Conservation (phyloP, 139 green algal genomes). For the Chlorella sp. region DNA sequence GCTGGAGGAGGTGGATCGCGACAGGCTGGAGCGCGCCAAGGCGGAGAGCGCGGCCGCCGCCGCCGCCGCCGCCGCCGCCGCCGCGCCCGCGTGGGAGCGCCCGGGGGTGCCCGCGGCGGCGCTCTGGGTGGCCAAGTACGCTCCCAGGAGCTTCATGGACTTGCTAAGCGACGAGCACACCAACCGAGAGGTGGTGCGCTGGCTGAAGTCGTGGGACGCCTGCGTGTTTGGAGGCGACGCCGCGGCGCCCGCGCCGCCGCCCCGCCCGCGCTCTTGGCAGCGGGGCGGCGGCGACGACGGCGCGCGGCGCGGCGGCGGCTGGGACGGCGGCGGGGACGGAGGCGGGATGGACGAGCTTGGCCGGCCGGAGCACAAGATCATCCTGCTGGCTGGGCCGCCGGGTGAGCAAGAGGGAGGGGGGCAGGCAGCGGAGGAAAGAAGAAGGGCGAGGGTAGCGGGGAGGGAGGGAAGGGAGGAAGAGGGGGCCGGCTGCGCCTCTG, state of each 20-base stretch:
- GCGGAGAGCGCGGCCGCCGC: slow-evolving; percentile 12
- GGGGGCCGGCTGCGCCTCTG: no score
- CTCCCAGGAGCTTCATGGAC: slow-evolving; percentile 77
- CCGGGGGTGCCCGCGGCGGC: background rate
- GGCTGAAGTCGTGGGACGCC: slow-evolving; percentile 83
- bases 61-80: background rate
- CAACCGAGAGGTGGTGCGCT: slow-evolving; percentile 80
- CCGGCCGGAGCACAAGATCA: slow-evolving; percentile 51
- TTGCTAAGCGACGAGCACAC: slow-evolving; percentile 86
- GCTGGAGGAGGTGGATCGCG: slow-evolving; percentile 29
- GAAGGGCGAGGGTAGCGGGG: no score
- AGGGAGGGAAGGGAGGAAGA: no score
- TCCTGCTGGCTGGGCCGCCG: slow-evolving; percentile 58
- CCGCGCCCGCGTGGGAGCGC: background rate
- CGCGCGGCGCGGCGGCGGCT: background rate
- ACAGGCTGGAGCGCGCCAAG: slow-evolving; percentile 27
- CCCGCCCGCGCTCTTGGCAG: background rate
- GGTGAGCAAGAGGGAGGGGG: slow-evolving; percentile 14
- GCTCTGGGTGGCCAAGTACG: slow-evolving; percentile 95
- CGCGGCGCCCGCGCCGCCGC: background rate
- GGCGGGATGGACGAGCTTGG: slow-evolving; percentile 10
- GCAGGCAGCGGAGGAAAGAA: background rate
- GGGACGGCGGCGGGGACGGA: background rate
- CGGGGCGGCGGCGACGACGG: background rate
- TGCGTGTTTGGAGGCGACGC: slow-evolving; percentile 61